Evolutionary conservation across 768 basidiomycete species (phyloP).

Genomic region (Ramaria rubella): DNA sequence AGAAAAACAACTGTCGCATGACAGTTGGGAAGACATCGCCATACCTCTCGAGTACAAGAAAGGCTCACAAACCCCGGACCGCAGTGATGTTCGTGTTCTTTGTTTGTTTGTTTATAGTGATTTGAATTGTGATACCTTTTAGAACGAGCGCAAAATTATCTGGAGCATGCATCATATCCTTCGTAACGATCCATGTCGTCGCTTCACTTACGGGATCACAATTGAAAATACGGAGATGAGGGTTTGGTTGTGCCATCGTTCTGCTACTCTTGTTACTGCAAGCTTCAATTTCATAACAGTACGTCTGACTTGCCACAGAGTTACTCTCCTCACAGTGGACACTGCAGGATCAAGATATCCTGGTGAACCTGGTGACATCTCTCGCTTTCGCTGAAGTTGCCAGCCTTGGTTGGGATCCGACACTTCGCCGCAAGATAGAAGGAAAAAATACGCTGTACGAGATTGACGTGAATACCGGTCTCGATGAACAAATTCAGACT

Average conservation of each 20-base stretch:
- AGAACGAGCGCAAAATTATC: no score
- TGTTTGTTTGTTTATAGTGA: not conserved
- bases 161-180: no score
- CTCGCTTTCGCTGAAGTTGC: not conserved
- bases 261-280: no score
- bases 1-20: not conserved
- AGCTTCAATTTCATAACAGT: not conserved
- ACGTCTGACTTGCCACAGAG: not conserved
- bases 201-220: no score
- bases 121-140: not conserved
- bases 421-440: not conserved
- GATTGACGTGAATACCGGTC: not conserved
- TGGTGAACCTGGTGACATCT: no score
- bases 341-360: not conserved
- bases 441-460: not conserved
- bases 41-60: not conserved
- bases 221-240: no score
- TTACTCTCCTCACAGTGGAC: not conserved
- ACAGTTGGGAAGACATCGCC: not conserved
- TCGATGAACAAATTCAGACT: not conserved
- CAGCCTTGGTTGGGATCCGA: not conserved
- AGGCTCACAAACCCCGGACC: not conserved
- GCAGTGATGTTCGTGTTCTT: not conserved
- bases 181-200: no score
- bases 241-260: no score